These are phyloP conservation scores for Digitaria exilis DNA, from an alignment of 202 grass and related monocot species.

Conservation along the genomic window DNA sequence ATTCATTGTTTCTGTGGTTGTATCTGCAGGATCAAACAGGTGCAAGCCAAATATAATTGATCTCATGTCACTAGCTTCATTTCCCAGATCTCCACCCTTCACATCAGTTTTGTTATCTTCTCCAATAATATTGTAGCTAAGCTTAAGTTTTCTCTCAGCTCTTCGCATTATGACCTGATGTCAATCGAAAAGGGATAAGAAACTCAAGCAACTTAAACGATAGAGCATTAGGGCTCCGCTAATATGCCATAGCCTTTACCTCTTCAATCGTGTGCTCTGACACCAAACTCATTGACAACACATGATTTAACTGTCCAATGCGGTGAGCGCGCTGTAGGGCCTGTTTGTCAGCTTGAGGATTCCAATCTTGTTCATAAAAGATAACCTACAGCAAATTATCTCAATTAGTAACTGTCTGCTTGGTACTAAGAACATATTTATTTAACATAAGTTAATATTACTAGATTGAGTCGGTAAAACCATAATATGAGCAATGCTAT, in stretches of 20 bases:
- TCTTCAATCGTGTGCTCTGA: slow-evolving; percentile 88
- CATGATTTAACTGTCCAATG: slow-evolving; percentile 95
- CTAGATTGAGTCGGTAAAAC: slow-evolving; percentile 13
- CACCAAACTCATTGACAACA: slow-evolving; percentile 90
- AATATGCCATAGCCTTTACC: slow-evolving; percentile 49
- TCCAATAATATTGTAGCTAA: slow-evolving; percentile 74
- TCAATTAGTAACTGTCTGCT: slow-evolving; percentile 21
- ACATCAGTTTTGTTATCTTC: slow-evolving; percentile 55
- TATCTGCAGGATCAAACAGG: slow-evolving; percentile 63
- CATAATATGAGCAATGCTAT: slow-evolving; percentile 30
- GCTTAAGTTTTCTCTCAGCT: slow-evolving; percentile 90
- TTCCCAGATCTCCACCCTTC: slow-evolving; percentile 53
- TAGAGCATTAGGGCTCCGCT: slow-evolving; percentile 20
- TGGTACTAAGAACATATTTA: slow-evolving; percentile 32
- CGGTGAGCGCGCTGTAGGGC: slow-evolving; percentile 95
- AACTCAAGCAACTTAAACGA: slow-evolving; percentile 11
- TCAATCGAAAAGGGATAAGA: slow-evolving; percentile 7
- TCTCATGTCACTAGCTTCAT: slow-evolving; percentile 73
- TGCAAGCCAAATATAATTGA: slow-evolving; percentile 85
- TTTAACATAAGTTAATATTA: slow-evolving; percentile 36
- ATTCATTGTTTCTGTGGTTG: slow-evolving; percentile 45
- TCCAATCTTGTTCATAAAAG: slow-evolving; percentile 99
- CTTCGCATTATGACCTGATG: slow-evolving; percentile 91
- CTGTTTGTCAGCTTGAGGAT: slow-evolving; percentile 96
- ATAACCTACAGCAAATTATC: slow-evolving; percentile 69